Percentiles rank a stretch among this genome's conserved stretches.
These are phyloP conservation scores for Backusella tarrabulga DNA, from an alignment of 192 early-diverging fungal species.

Conservation along the genomic window DNA sequence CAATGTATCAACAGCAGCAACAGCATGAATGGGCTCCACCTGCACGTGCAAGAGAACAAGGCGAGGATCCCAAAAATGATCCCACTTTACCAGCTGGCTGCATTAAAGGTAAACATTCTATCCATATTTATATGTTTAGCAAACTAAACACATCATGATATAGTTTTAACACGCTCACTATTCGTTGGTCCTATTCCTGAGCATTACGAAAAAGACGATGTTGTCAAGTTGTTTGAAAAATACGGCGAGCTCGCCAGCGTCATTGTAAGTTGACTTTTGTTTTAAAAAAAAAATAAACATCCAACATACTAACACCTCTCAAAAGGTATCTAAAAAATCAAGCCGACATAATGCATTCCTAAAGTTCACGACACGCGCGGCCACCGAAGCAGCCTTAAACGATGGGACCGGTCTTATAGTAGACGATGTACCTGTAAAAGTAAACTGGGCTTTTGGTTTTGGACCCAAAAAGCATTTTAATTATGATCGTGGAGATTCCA, in stretches of 20 bases:
- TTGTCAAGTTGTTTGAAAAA: constrained; percentile 18
- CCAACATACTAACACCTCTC: background rate
- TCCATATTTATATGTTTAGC: background rate
- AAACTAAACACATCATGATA: background rate
- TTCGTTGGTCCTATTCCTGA: constrained; percentile 37
- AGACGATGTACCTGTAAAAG: constrained; percentile 22
- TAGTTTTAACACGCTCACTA: constrained; percentile 37
- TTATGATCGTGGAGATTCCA: constrained; percentile 34
- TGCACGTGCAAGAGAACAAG: background rate
- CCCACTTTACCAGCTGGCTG: constrained; percentile 19
- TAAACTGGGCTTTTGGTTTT: constrained; percentile 43
- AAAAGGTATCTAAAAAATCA: constrained; percentile 9
- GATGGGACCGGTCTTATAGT: background rate
- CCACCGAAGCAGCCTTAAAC: constrained; percentile 11
- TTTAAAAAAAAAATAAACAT: too few species aligned
- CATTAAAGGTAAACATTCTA: constrained; percentile 28
- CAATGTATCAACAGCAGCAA: background rate
- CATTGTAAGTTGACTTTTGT: constrained; percentile 23
- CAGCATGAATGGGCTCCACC: background rate
- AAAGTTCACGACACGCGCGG: constrained; percentile 12
- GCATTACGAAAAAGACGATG: constrained; percentile 25
- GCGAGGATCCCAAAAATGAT: constrained; percentile 16
- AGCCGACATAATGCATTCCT: constrained; percentile 19
- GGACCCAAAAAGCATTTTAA: constrained; percentile 37
- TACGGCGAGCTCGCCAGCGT: constrained; percentile 35